Base-by-base conservation (phyloP, 305 asterid genomes). In the Salvia sclarea region DNA sequence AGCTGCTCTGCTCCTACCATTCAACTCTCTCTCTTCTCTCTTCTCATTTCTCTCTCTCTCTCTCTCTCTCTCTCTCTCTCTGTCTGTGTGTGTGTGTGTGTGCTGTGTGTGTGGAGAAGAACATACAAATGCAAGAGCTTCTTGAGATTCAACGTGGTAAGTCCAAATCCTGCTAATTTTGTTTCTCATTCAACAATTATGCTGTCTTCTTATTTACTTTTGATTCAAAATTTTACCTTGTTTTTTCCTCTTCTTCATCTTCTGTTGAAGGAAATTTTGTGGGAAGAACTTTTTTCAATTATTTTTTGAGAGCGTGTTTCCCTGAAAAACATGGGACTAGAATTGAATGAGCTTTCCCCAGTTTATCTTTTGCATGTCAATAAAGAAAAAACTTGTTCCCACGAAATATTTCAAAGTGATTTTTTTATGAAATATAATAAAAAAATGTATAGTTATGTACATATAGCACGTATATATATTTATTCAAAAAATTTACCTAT, bases 11-110 rank as follows among this genome's bases (percentile, higher is more conserved):
- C 31, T 53, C 64, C 52, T 65, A 69, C 40, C 22, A 37, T 22
- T 33, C 47, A 56, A 14, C 61, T 14, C 54, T 52, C 58, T 40
- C 55, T 59, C 75, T n/a, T n/a, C n/a, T n/a, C n/a, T n/a, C n/a
- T n/a, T n/a, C n/a, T n/a, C n/a, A n/a, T n/a, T n/a, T n/a, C n/a
- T n/a, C n/a, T n/a, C n/a, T n/a, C n/a, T n/a, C n/a, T n/a, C n/a
- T n/a, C n/a, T 48, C 67, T 40, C 40, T 4, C 45, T 40, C 76
- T 35, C 24, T 61, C 10, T 37, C 71, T 31, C 52, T 4, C 30
- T 0, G 7, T n/a, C n/a, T n/a, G n/a, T n/a, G n/a, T n/a, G n/a
- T n/a, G n/a, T n/a, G n/a, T n/a, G n/a, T n/a, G n/a, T n/a, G n/a
- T n/a, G n/a, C n/a, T n/a, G n/a, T n/a, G n/a, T n/a, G n/a, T n/a